Percentiles rank a stretch among this genome's conserved stretches.
phyloP scores from a whole-genome alignment of 495 filamentous ascomycete genomes.

The Emericellopsis terricola region DNA sequence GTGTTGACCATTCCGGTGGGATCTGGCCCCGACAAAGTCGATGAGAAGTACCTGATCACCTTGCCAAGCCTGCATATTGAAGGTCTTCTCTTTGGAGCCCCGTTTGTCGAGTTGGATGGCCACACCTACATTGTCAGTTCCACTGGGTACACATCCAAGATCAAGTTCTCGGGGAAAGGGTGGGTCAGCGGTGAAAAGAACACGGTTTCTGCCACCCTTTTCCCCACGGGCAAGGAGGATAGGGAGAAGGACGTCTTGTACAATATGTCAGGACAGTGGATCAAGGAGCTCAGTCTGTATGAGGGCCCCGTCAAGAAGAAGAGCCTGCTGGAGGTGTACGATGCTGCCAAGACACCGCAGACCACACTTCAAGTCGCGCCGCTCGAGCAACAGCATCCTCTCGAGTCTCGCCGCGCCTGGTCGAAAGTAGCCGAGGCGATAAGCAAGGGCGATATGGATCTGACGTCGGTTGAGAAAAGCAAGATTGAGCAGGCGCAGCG shows the following conservation, averaged over 20 bases:
- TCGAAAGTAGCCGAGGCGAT: constrained; percentile 66
- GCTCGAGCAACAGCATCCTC: constrained; percentile 64
- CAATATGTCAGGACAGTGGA: constrained; percentile 84
- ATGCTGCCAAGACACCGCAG: constrained; percentile 38
- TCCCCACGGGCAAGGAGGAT: constrained; percentile 33
- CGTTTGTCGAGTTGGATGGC: constrained; percentile 80
- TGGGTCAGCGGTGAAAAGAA: constrained; percentile 96
- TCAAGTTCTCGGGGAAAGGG: constrained; percentile 82
- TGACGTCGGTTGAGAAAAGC: constrained; percentile 56
- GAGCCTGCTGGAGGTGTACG: constrained; percentile 41
- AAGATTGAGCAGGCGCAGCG: constrained; percentile 87
- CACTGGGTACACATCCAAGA: constrained; percentile 75
- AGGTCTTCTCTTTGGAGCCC: constrained; percentile 76
- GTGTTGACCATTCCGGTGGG: constrained; percentile 50
- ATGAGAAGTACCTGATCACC: constrained; percentile 75
- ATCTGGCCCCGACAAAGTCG: constrained; percentile 12
- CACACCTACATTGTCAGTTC: constrained; percentile 68
- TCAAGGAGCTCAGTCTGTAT: constrained; percentile 62
- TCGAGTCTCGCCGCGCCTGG: constrained; percentile 85
- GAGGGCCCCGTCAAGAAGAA: constrained; percentile 46
- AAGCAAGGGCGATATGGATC: constrained; percentile 63
- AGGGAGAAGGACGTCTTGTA: constrained; percentile 61
- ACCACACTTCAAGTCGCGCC: constrained; percentile 57
- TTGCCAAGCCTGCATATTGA: constrained; percentile 88
- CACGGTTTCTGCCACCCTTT: constrained; percentile 62